Conservation (phyloP, 768 basidiomycete species). For the Chalciporus sphaerocephalus region DNA sequence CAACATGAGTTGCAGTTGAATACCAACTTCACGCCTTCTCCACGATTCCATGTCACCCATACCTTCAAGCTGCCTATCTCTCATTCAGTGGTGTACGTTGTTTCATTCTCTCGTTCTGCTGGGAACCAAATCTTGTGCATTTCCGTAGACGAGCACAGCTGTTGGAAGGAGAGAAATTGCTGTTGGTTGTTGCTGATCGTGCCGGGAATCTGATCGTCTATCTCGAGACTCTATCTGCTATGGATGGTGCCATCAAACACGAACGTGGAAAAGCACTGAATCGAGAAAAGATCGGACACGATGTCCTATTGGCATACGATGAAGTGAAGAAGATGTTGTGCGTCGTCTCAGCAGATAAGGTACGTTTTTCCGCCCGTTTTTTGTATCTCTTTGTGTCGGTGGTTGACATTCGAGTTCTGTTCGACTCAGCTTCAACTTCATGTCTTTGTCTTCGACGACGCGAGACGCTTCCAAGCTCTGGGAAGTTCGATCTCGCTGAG, state of each 20-base stretch:
- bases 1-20: constrained; percentile 26
- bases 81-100: constrained; percentile 18
- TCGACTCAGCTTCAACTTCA: constrained; percentile 33
- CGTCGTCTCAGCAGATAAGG: background rate
- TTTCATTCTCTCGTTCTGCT: background rate
- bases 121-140: background rate
- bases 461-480: constrained; percentile 36
- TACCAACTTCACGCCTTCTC: constrained; percentile 19
- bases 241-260: constrained; percentile 30
- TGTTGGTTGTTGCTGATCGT: constrained; percentile 36
- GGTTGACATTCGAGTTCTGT: background rate
- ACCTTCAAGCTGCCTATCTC: constrained; percentile 19
- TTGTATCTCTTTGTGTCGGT: too few species aligned
- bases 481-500: constrained; percentile 38
- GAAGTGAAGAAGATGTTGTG: constrained; percentile 45
- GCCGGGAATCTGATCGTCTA: constrained; percentile 32
- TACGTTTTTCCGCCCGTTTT: background rate
- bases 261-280: constrained; percentile 30
- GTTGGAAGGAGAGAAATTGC: constrained; percentile 35
- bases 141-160: constrained; percentile 35
- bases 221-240: constrained; percentile 26
- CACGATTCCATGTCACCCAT: constrained; percentile 14
- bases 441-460: constrained; percentile 36
- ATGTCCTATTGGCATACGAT: constrained; percentile 47
- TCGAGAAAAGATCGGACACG: constrained; percentile 40